Conservation (phyloP, 2,329 filamentous ascomycete genomes). For the Ceratocystis huliohia region DNA sequence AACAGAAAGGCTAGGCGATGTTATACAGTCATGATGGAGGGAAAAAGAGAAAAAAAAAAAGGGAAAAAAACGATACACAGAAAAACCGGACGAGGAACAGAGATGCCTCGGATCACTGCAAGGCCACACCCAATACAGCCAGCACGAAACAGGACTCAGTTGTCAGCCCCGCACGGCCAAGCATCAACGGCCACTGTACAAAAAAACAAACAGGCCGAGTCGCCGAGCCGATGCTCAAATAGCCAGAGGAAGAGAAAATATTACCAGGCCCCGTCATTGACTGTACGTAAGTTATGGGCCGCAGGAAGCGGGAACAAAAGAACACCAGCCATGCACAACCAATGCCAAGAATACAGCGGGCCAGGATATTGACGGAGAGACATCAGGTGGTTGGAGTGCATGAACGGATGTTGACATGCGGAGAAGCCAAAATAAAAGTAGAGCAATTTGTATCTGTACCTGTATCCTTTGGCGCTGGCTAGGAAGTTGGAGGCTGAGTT, state of each 20-base stretch:
- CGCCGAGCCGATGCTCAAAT: not conserved
- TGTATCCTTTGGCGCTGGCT: not conserved
- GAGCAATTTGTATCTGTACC: not conserved
- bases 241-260: too few species aligned
- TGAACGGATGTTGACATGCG: not conserved
- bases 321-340: not conserved
- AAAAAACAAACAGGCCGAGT: not conserved
- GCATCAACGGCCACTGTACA: not conserved
- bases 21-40: not conserved
- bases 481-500: too few species aligned
- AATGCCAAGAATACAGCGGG: not conserved
- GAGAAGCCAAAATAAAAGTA: not conserved
- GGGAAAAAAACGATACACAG: not conserved
- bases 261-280: too few species aligned
- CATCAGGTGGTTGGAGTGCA: conserved; percentile 8
- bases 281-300: too few species aligned
- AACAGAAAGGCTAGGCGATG: not conserved
- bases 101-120: not conserved
- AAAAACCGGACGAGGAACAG: not conserved
- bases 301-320: not conserved
- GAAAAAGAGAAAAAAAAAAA: not conserved
- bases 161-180: conserved; percentile 1
- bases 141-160: not conserved
- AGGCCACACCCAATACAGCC: not conserved
- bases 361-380: not conserved